Percentiles rank a stretch among this genome's conserved stretches.
These are phyloP conservation scores for Boletus calvinii DNA, from an alignment of 1,284 basidiomycete genomes.

Conservation along the genomic window DNA sequence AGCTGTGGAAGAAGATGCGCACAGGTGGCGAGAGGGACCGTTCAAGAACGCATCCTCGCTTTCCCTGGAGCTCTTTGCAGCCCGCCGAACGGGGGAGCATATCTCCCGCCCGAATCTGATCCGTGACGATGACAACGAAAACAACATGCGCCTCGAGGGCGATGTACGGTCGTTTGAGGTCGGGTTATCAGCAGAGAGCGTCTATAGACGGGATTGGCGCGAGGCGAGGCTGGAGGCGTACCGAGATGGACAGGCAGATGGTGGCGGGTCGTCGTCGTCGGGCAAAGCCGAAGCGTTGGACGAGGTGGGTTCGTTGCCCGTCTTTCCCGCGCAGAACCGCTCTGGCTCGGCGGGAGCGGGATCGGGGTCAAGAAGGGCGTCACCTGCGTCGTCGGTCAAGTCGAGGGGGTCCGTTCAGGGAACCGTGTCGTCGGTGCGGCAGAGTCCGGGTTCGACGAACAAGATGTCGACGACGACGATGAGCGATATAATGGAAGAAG, in stretches of 20 bases:
- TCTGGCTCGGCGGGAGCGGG: conserved; percentile 17
- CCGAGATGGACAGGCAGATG: conserved; percentile 17
- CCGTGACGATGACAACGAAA: background rate
- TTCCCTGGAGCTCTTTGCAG: conserved; percentile 69
- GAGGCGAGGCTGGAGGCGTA: conserved; percentile 49
- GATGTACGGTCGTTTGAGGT: conserved; percentile 63
- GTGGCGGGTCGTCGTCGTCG: background rate
- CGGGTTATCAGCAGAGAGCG: conserved; percentile 54
- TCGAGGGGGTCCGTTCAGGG: conserved; percentile 50
- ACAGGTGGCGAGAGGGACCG: conserved; percentile 37
- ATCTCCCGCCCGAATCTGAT: conserved; percentile 25
- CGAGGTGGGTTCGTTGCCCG: conserved; percentile 23
- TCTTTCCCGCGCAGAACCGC: conserved; percentile 21
- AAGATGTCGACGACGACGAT: conserved; percentile 39
- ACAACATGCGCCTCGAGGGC: conserved; percentile 37
- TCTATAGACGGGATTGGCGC: conserved; percentile 74
- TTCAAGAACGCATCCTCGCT: conserved; percentile 69
- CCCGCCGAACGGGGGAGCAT: conserved; percentile 61
- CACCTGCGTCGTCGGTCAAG: conserved; percentile 46
- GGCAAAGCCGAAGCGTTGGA: conserved; percentile 38
- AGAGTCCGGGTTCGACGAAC: conserved; percentile 42
- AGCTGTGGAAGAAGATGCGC: conserved; percentile 24
- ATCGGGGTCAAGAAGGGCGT: conserved; percentile 34
- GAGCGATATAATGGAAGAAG: conserved; percentile 46
- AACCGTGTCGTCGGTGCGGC: conserved; percentile 38